Evolutionary conservation across 139 green algal species (phyloP).

Genomic region (Chara braunii): DNA sequence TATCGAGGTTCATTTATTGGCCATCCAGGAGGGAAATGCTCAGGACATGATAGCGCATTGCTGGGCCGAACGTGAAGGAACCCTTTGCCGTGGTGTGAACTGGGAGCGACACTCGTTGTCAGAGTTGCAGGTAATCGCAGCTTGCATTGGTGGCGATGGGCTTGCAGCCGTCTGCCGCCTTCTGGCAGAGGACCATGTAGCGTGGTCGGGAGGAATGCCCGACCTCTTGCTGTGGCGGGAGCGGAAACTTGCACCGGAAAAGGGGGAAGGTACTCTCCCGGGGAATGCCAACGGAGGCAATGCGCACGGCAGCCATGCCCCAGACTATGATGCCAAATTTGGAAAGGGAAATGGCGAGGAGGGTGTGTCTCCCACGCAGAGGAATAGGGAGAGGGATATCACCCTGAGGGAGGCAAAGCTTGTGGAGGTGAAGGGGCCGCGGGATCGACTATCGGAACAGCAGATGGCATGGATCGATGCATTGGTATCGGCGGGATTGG

Average conservation of each 20-base stretch:
- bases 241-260: background rate
- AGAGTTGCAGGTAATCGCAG: constrained; percentile 33
- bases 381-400: too few species aligned
- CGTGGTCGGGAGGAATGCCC: constrained; percentile 41
- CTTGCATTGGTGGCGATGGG: constrained; percentile 22
- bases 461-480: constrained; percentile 31
- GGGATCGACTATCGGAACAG: constrained; percentile 38
- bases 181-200: constrained; percentile 37
- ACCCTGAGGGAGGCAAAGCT: constrained; percentile 43
- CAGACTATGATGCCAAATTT: background rate
- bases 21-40: background rate
- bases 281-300: background rate
- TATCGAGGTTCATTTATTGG: constrained; percentile 4
- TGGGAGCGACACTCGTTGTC: constrained; percentile 29
- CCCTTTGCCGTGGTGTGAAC: constrained; percentile 25
- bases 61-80: constrained; percentile 26
- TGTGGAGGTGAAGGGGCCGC: constrained; percentile 46
- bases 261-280: background rate
- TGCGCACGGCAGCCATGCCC: too few species aligned
- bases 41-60: background rate
- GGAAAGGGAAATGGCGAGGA: background rate
- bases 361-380: too few species aligned
- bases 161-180: constrained; percentile 32
- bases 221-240: constrained; percentile 43
- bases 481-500: constrained; percentile 4